Percentiles rank a stretch among this genome's conserved stretches.
Evolutionary conservation across 1,284 basidiomycete genomes (phyloP).

Genomic region (Puccinia polysora): DNA sequence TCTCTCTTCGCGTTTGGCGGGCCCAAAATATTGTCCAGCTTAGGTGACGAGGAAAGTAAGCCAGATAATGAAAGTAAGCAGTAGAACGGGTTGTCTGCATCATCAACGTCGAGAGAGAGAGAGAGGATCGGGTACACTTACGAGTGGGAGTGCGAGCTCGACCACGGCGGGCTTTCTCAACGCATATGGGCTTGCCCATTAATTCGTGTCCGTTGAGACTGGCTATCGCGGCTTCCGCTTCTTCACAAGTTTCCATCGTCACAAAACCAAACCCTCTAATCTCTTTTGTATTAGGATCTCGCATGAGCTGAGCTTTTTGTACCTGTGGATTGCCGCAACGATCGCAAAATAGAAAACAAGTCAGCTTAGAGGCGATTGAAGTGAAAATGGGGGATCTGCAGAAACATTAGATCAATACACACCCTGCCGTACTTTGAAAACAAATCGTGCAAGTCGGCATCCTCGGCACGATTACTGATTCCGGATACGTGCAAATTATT

Average conservation of each 20-base stretch:
- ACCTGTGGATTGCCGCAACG: constrained; percentile 51
- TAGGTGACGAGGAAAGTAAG: too few relatives aligned
- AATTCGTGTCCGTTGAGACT: constrained; percentile 75
- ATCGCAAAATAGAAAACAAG: not conserved
- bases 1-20: constrained; percentile 60
- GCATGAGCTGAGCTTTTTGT: constrained; percentile 80
- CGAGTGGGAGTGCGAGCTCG: constrained; percentile 15
- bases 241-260: constrained; percentile 79
- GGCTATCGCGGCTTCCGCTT: constrained; percentile 82
- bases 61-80: too few relatives aligned
- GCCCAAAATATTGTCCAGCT: constrained; percentile 46
- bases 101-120: not conserved
- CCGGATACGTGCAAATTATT: constrained; percentile 96
- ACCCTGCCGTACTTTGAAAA: constrained; percentile 87
- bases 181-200: constrained; percentile 74
- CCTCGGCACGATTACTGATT: constrained; percentile 72
- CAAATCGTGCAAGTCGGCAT: constrained; percentile 75
- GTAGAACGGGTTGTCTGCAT: too few relatives aligned
- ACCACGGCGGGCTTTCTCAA: constrained; percentile 67
- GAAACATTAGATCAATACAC: constrained; percentile 52
- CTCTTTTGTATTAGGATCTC: constrained; percentile 90
- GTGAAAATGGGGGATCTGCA: not conserved
- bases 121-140: constrained; percentile 36
- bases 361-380: too few relatives aligned
- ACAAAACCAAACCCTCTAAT: constrained; percentile 97